Percentiles rank a stretch among this genome's conserved stretches.
These are phyloP conservation scores for Citrus australasica DNA, from an alignment of 345 rosid species.

Conservation along the genomic window DNA sequence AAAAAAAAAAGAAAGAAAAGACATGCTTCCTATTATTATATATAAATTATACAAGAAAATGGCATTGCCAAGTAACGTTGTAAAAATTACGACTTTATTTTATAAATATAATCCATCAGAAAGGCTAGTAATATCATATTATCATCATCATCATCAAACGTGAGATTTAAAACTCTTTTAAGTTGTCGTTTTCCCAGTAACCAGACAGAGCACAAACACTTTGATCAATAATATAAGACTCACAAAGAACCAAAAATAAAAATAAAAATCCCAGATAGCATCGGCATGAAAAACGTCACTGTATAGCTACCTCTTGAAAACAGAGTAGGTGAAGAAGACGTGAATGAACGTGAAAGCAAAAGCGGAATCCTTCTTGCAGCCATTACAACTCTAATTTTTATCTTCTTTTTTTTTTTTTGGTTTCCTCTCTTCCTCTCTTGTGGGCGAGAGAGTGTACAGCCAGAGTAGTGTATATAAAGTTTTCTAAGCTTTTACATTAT, in stretches of 20 bases:
- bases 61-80: neutral
- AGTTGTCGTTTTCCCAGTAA: neutral
- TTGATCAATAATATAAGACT: neutral
- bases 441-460: too few relatives aligned
- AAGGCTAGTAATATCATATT: neutral
- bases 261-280: neutral
- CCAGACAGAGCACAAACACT: conserved; percentile 2
- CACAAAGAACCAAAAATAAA: neutral
- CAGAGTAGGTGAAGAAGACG: conserved; percentile 29
- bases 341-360: conserved; percentile 24
- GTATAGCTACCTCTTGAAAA: conserved; percentile 26
- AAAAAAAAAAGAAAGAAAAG: too few relatives aligned
- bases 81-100: neutral
- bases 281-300: neutral
- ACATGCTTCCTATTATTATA: too few relatives aligned
- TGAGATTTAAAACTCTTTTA: neutral
- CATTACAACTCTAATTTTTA: neutral
- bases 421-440: too few relatives aligned
- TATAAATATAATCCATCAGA: neutral
- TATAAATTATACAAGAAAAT: neutral
- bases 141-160: neutral
- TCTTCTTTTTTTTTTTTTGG: too few relatives aligned
- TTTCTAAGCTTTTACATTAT: neutral
- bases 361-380: neutral
- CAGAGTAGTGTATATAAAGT: neutral